Evolutionary conservation across 768 basidiomycete genomes (phyloP).

Genomic region (Lactifluus hygrophoroides): DNA sequence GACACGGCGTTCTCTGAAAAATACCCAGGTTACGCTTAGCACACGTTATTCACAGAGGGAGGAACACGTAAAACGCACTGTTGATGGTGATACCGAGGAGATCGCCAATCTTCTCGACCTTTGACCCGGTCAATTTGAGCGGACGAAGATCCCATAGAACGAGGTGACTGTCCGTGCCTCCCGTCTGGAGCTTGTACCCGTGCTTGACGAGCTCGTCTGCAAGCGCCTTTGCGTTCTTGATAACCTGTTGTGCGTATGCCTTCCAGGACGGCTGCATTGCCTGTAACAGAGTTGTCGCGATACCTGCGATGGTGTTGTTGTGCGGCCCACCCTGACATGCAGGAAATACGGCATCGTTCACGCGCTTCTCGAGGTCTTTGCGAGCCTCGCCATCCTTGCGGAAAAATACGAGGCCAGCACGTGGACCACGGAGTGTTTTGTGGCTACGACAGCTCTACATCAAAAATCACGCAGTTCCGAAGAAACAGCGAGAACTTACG

Average conservation of each 20-base stretch:
- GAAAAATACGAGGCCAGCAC: slow-evolving; percentile 98
- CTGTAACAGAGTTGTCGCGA: slow-evolving; percentile 90
- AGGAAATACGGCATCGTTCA: slow-evolving; percentile 98
- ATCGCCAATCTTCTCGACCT: slow-evolving; percentile 98
- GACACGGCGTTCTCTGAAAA: slow-evolving; percentile 87
- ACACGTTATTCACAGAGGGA: neutral
- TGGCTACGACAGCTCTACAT: slow-evolving; percentile 44
- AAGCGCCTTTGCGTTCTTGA: slow-evolving; percentile 77
- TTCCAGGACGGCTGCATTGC: slow-evolving; percentile 85
- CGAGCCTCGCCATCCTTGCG: slow-evolving; percentile 78
- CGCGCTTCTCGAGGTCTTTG: slow-evolving; percentile 87
- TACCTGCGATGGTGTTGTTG: slow-evolving; percentile 96
- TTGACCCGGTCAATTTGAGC: slow-evolving; percentile 91
- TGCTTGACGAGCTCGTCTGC: slow-evolving; percentile 60
- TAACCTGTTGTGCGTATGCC: slow-evolving; percentile 90
- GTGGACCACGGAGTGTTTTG: slow-evolving; percentile 97
- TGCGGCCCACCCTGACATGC: slow-evolving; percentile 99
- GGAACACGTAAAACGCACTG: slow-evolving; percentile 44
- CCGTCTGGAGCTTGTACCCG: slow-evolving; percentile 95
- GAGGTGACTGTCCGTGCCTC: slow-evolving; percentile 95
- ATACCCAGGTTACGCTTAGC: neutral
- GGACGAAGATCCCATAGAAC: slow-evolving; percentile 97
- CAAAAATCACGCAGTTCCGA: neutral
- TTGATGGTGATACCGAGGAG: slow-evolving; percentile 94
- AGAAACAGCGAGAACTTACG: slow-evolving; percentile 39